Evolutionary conservation across 1,139 yeast species (phyloP).

Genomic region (Yamadazyma sp.): DNA sequence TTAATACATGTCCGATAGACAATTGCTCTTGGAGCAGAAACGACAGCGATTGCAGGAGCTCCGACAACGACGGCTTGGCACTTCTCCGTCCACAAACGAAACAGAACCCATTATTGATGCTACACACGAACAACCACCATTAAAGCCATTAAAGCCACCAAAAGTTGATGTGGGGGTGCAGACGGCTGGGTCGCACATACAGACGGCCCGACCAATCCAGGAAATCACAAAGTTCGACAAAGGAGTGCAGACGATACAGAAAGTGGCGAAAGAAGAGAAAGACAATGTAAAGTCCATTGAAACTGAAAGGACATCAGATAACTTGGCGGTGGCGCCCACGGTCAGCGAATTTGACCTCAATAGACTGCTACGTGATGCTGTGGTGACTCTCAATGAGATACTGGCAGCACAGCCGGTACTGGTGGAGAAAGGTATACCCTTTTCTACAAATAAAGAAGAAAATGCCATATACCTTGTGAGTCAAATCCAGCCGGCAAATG

Average conservation of each 20-base stretch:
- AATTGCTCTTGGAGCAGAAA: constrained; percentile 40
- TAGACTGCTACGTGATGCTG: constrained; percentile 10
- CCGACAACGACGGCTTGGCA: constrained; percentile 29
- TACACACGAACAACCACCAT: neutral
- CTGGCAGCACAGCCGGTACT: neutral
- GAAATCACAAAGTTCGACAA: constrained; percentile 30
- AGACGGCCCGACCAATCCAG: neutral
- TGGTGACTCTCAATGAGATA: constrained; percentile 8
- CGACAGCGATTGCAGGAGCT: constrained; percentile 43
- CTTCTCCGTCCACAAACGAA: constrained; percentile 3
- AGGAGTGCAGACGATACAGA: constrained; percentile 26
- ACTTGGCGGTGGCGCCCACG: constrained; percentile 1
- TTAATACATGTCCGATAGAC: constrained; percentile 31
- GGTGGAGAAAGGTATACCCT: neutral
- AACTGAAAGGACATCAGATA: constrained; percentile 5
- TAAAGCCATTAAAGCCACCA: neutral
- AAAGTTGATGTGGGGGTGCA: constrained; percentile 23
- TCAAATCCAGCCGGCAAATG: constrained; percentile 6
- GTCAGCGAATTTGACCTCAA: constrained; percentile 12
- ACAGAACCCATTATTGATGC: neutral
- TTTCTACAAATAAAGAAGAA: neutral
- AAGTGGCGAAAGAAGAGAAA: neutral
- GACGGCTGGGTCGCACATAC: constrained; percentile 1
- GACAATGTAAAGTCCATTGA: constrained; percentile 7
- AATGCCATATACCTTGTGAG: constrained; percentile 2